Percentiles rank a stretch among this genome's conserved stretches.
These are phyloP conservation scores for Arabis hirsuta DNA, from an alignment of 345 rosid species.

Conservation along the genomic window DNA sequence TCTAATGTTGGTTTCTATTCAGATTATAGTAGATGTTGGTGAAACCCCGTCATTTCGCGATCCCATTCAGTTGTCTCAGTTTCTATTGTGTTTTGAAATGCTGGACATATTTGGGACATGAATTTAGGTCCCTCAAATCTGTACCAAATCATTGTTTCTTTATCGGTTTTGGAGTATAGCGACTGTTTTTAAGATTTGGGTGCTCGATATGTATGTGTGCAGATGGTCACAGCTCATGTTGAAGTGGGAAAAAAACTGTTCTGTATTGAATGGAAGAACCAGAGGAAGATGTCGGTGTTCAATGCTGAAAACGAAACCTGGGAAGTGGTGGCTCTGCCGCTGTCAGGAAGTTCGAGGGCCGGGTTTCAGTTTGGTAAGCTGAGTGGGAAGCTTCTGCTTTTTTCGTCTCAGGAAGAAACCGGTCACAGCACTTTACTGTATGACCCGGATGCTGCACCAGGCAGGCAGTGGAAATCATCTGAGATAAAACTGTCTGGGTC, in stretches of 20 bases:
- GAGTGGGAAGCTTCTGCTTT: slow-evolving; percentile 73
- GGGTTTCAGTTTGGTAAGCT: slow-evolving; percentile 79
- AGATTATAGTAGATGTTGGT: background rate
- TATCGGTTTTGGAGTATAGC: background rate
- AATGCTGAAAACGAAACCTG: slow-evolving; percentile 66
- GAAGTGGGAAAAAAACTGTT: slow-evolving; percentile 73
- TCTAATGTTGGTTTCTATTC: background rate
- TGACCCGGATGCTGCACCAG: slow-evolving; percentile 74
- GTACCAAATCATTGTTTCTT: slow-evolving; percentile 1
- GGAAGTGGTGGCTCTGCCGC: slow-evolving; percentile 78
- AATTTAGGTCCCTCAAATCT: too few relatives aligned
- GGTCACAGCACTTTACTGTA: slow-evolving; percentile 64
- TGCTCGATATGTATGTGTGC: slow-evolving; percentile 7
- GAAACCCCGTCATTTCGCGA: too few relatives aligned
- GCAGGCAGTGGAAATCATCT: slow-evolving; percentile 74
- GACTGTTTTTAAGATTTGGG: background rate
- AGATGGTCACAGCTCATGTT: slow-evolving; percentile 94
- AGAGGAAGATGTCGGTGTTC: slow-evolving; percentile 75
- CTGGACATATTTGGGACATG: too few relatives aligned
- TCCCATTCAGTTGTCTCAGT: too few relatives aligned
- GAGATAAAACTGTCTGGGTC: slow-evolving; percentile 70
- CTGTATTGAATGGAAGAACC: slow-evolving; percentile 93
- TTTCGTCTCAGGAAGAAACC: slow-evolving; percentile 58
- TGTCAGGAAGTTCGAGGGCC: slow-evolving; percentile 66
- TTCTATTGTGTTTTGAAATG: too few relatives aligned